Evolutionary conservation across 169 alveolate genomes (phyloP), one percentile per base, ranked within the genome.

Genomic region (Eimeria falciformis): DNA sequence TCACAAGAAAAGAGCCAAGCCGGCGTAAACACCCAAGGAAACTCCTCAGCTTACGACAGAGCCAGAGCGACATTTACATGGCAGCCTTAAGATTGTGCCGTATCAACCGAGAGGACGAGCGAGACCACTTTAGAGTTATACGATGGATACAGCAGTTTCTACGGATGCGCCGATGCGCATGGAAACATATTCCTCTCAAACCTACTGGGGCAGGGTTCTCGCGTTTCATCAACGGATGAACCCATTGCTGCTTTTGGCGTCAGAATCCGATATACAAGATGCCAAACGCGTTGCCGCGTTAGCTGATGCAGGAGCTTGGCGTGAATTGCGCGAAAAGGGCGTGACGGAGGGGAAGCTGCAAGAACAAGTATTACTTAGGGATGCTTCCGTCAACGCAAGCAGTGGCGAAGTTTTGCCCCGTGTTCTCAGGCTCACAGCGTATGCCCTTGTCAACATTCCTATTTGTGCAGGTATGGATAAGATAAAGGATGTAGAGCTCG

Each of bases 391-490:
- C 62, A 86, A 69, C 71, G 25, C 68, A 29, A 86, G 92, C 75
- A 78, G 46, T 75, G 75, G 75, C 84, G 21, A 58, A 18, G 27
- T 88, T 14, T 11, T 90, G 9, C 94, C 50, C 25, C 73, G 50
- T 5, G 45, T 62, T 37, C 53, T 79, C 45, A 33, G 94, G 21
- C 69, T 90, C n/a, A 33, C 91, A 7, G 91, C 94, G 50, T 90
- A 56, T n/a, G 79, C 73, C 62, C 94, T 91, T 66, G 86, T 90
- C 87, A 90, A 90, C 33, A 58, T 90, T 55, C 94, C 94, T 29
- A 90, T 90, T 9, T 40, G 86, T 9, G 94, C 88, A 21, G 94
- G 94, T 90, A 40, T 18, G 66, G 33, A 0, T 40, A 25, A 33
- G 40, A 33, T 33, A 33, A 0, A 33, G 40, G 40, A 1, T 33